Evolutionary conservation across 208 protist genomes (phyloP).

Genomic region (Phytomonas sp.): DNA sequence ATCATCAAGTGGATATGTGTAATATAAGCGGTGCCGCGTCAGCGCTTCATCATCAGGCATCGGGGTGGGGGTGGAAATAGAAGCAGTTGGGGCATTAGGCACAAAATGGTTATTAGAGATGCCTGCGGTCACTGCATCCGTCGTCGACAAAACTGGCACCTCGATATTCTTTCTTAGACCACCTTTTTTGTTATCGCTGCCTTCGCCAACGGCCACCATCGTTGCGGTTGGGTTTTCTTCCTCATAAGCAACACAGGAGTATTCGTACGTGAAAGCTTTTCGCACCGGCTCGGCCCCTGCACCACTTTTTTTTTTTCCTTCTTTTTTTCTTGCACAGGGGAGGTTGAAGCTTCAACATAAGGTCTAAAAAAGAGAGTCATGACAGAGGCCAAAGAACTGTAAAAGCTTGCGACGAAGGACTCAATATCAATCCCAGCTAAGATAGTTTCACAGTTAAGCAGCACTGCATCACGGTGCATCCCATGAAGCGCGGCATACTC

Average conservation of each 20-base stretch:
- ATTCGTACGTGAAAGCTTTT: constrained; percentile 36
- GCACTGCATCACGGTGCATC: constrained; percentile 50
- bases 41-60: constrained; percentile 9
- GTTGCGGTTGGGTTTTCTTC: constrained; percentile 20
- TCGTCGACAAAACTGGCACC: constrained; percentile 3
- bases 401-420: constrained; percentile 65
- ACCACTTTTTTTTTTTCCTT: constrained; percentile 5
- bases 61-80: background rate
- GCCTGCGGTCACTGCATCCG: background rate
- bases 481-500: constrained; percentile 30
- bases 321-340: background rate
- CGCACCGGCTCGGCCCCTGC: constrained; percentile 6
- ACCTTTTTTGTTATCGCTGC: background rate
- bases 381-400: constrained; percentile 56
- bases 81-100: background rate
- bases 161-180: background rate
- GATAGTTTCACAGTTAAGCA: constrained; percentile 77
- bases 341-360: background rate
- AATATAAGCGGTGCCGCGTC: constrained; percentile 56
- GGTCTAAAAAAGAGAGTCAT: constrained; percentile 65
- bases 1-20: constrained; percentile 44
- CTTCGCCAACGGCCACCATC: constrained; percentile 11
- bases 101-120: background rate
- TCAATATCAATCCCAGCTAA: constrained; percentile 65
- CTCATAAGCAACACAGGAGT: constrained; percentile 59